These are phyloP conservation scores for Fusarium robinianum DNA, from an alignment of 2,329 filamentous ascomycete species.

Conservation along the genomic window DNA sequence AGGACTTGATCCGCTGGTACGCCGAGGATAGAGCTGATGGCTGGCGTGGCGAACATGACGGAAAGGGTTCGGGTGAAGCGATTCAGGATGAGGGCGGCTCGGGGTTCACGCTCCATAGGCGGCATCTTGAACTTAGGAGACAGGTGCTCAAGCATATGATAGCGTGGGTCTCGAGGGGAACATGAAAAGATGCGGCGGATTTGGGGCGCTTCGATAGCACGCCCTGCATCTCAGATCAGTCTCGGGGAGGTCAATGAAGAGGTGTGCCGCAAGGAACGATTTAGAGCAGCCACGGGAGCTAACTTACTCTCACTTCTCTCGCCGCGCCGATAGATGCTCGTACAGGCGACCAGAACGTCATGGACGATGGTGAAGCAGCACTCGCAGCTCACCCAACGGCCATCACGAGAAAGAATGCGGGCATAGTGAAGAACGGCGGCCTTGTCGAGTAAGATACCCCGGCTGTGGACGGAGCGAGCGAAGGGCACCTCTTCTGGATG, in stretches of 20 bases:
- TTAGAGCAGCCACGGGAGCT: too few relatives aligned
- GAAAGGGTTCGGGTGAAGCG: conserved; percentile 81
- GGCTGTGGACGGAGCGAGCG: conserved; percentile 72
- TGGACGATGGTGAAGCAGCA: conserved; percentile 90
- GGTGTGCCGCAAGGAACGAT: neutral
- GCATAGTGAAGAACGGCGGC: conserved; percentile 84
- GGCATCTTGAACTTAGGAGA: conserved; percentile 77
- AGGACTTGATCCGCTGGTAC: conserved; percentile 70
- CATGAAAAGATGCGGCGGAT: conserved; percentile 80
- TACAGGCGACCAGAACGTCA: conserved; percentile 84
- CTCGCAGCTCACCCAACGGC: conserved; percentile 78
- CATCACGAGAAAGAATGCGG: conserved; percentile 68
- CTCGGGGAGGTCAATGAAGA: conserved; percentile 1
- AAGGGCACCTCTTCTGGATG: conserved; percentile 79
- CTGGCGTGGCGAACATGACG: conserved; percentile 84
- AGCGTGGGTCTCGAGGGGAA: conserved; percentile 80
- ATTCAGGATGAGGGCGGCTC: conserved; percentile 84
- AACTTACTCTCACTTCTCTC: conserved; percentile 74
- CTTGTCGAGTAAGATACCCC: conserved; percentile 78
- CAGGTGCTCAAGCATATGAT: conserved; percentile 86
- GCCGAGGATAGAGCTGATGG: conserved; percentile 75
- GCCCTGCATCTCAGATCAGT: conserved; percentile 54
- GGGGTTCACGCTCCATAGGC: conserved; percentile 71
- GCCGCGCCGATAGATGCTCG: conserved; percentile 73
- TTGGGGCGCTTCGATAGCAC: conserved; percentile 76